Evolutionary conservation across 345 rosid genomes (phyloP).

Genomic region (Lenwebbia sp.): DNA sequence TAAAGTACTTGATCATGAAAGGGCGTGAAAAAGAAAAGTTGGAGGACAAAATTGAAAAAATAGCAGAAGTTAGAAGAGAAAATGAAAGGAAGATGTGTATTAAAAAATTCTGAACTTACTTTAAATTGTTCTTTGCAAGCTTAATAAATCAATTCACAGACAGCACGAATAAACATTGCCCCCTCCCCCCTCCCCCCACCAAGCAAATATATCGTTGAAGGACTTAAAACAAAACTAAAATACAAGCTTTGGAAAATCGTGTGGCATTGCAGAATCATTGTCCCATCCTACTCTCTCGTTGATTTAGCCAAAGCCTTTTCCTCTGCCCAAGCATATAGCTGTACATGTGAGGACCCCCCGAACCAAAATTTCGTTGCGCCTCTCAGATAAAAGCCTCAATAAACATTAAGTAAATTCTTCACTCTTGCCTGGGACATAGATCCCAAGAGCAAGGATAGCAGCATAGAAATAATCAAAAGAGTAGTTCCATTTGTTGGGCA

Average conservation of each 20-base stretch:
- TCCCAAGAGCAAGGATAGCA: conserved; percentile 54
- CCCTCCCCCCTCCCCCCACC: not conserved
- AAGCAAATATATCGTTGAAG: not conserved
- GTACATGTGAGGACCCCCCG: conserved; percentile 93
- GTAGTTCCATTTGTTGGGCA: conserved; percentile 93
- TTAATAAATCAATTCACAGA: not conserved
- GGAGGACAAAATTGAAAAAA: not conserved
- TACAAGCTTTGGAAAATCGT: not conserved
- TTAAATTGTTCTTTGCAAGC: not conserved
- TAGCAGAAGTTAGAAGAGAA: not conserved
- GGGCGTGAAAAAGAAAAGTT: not conserved
- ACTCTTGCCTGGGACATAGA: conserved; percentile 73
- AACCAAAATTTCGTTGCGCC: not conserved
- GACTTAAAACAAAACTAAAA: not conserved
- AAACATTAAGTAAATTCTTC: not conserved
- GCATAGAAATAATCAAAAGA: conserved; percentile 62
- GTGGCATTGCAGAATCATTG: not conserved
- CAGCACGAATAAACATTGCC: not conserved
- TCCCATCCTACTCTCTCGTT: conserved; percentile 44
- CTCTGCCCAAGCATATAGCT: conserved; percentile 84
- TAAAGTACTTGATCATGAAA: not conserved
- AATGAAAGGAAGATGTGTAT: not conserved
- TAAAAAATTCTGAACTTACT: not conserved
- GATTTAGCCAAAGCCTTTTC: conserved; percentile 81
- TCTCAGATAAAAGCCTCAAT: not conserved